Conservation (phyloP, 352 stramenopile genomes). For the Globisporangium ultimum region DNA sequence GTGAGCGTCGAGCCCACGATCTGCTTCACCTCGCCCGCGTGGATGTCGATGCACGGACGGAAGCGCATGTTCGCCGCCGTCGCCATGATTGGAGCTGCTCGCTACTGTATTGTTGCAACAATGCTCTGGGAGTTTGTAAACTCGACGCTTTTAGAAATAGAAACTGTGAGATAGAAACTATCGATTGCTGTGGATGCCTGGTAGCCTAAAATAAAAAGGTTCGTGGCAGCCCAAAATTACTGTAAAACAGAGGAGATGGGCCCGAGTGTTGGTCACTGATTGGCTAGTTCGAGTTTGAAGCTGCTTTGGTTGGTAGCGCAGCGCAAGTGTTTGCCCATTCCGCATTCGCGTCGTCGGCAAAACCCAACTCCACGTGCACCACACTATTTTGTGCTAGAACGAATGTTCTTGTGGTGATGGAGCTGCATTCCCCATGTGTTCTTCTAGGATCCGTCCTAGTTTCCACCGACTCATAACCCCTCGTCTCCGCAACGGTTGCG, state of each 20-base stretch:
- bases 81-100: slow-evolving; percentile 4
- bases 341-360: neutral
- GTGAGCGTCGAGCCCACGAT: slow-evolving; percentile 97
- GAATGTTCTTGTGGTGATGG: slow-evolving; percentile 14
- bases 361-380: neutral
- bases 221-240: neutral
- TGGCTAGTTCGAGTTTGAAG: neutral
- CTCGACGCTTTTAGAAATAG: neutral
- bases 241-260: neutral
- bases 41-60: slow-evolving; percentile 98
- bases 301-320: slow-evolving; percentile 7
- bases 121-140: neutral
- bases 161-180: neutral
- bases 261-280: neutral
- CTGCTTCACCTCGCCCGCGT: slow-evolving; percentile 97
- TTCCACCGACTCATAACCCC: neutral
- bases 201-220: neutral
- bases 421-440: slow-evolving; percentile 5
- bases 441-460: slow-evolving; percentile 5
- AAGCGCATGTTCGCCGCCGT: slow-evolving; percentile 87
- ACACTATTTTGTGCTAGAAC: neutral
- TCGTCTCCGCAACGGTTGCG: neutral
- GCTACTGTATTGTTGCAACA: neutral
- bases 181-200: too few species aligned
- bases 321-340: neutral